These are phyloP conservation scores for Combretum micranthum DNA, from an alignment of 345 rosid species.

Conservation along the genomic window DNA sequence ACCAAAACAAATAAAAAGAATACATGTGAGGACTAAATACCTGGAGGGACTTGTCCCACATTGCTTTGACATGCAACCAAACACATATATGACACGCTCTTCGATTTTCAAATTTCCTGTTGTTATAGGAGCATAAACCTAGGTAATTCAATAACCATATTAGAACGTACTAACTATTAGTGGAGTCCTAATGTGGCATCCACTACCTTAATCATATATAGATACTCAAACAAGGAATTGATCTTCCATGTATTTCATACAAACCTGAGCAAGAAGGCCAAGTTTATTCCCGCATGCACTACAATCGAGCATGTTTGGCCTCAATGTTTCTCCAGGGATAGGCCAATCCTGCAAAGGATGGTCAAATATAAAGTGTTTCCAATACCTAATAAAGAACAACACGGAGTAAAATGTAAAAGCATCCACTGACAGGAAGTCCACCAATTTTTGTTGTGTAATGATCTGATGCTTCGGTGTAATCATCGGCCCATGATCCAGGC, in stretches of 20 bases:
- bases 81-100: slow-evolving; percentile 65
- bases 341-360: slow-evolving; percentile 66
- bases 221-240: too few relatives aligned
- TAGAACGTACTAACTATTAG: not conserved
- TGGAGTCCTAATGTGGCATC: not conserved
- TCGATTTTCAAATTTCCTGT: slow-evolving; percentile 29
- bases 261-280: slow-evolving; percentile 77
- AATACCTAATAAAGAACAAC: not conserved
- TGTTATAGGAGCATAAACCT: slow-evolving; percentile 79
- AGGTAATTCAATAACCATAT: not conserved
- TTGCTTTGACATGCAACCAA: slow-evolving; percentile 46
- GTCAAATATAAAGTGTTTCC: not conserved
- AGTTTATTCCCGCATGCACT: slow-evolving; percentile 50
- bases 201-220: not conserved
- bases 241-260: not conserved
- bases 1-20: not conserved
- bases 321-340: slow-evolving; percentile 31
- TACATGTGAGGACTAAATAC: slow-evolving; percentile 20
- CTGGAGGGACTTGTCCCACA: slow-evolving; percentile 60
- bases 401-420: not conserved
- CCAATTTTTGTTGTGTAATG: slow-evolving; percentile 75
- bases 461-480: slow-evolving; percentile 60
- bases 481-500: slow-evolving; percentile 85
- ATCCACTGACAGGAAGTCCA: slow-evolving; percentile 59
- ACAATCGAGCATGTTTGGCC: slow-evolving; percentile 36